Conservation (phyloP, 441 rosid genomes). For the Codiaeum variegatum region DNA sequence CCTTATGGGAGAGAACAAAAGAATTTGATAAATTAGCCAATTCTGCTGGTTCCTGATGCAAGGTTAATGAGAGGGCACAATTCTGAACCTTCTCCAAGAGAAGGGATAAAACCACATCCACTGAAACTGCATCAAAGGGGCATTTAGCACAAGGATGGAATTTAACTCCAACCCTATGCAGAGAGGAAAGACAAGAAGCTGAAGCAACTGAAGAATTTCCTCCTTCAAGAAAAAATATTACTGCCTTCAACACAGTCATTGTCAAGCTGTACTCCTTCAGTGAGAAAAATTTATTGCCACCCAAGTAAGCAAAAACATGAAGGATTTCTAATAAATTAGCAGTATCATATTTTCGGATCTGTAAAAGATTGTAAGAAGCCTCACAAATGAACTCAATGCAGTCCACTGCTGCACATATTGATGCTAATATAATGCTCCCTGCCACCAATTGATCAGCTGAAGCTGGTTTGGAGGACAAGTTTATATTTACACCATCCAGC, state of each 20-base stretch:
- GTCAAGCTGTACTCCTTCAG: constrained; percentile 31
- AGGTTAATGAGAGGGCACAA: constrained; percentile 28
- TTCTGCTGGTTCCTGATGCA: constrained; percentile 26
- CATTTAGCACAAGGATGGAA: constrained; percentile 49
- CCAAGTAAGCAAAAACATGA: constrained; percentile 65
- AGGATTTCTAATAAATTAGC: constrained; percentile 53
- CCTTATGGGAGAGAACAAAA: constrained; percentile 19
- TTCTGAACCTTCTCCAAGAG: constrained; percentile 48
- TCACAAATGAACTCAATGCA: constrained; percentile 43
- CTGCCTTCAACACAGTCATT: constrained; percentile 47
- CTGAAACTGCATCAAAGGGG: constrained; percentile 54
- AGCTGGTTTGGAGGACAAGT: constrained; percentile 39
- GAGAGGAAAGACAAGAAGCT: constrained; percentile 25
- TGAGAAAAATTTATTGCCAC: constrained; percentile 47
- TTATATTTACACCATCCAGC: constrained; percentile 37
- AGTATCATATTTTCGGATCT: constrained; percentile 30
- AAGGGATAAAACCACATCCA: constrained; percentile 37
- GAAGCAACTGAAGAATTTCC: constrained; percentile 24
- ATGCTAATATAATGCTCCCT: constrained; percentile 60
- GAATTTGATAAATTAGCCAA: constrained; percentile 21
- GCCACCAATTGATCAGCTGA: constrained; percentile 56
- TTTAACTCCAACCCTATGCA: constrained; percentile 19
- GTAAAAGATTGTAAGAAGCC: constrained; percentile 55
- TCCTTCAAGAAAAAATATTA: constrained; percentile 51
- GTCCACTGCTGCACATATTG: constrained; percentile 50